Percentiles rank a stretch among this genome's conserved stretches.
phyloP scores from a whole-genome alignment of 192 early-diverging fungal species.

The Phlyctochytrium arcticum region DNA sequence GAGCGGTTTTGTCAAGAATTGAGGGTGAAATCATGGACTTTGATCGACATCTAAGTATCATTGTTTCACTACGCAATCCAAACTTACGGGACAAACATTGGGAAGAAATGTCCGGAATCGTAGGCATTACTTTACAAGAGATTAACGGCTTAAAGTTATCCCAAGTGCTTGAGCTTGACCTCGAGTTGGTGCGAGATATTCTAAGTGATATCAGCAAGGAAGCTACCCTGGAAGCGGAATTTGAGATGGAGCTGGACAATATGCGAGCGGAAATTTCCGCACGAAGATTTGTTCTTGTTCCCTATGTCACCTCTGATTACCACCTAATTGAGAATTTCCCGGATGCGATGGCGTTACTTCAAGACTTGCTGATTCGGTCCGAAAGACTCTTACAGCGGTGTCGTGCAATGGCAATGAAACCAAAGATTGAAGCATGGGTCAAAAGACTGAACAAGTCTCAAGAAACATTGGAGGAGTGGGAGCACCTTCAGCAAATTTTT shows the following conservation, averaged over 20 bases:
- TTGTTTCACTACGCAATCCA: constrained; percentile 31
- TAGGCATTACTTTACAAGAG: constrained; percentile 33
- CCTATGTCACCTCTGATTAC: background rate
- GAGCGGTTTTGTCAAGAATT: constrained; percentile 10
- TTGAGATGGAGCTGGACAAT: constrained; percentile 27
- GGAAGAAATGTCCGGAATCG: constrained; percentile 27
- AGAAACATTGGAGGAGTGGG: constrained; percentile 16
- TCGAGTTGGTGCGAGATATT: constrained; percentile 38
- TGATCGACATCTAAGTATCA: constrained; percentile 25
- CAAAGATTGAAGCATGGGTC: constrained; percentile 31
- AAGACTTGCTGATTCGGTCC: constrained; percentile 33
- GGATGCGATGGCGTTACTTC: constrained; percentile 13
- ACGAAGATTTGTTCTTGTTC: constrained; percentile 18
- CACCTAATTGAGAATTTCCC: constrained; percentile 15
- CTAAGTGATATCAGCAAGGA: constrained; percentile 36
- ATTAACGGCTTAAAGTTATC: constrained; percentile 19
- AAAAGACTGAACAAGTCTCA: constrained; percentile 21
- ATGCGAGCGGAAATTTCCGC: constrained; percentile 28
- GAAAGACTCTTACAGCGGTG: constrained; percentile 8
- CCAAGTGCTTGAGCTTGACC: constrained; percentile 33
- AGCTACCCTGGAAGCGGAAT: constrained; percentile 24
- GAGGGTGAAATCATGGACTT: constrained; percentile 29
- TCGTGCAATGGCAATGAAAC: background rate
- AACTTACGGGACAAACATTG: constrained; percentile 32
- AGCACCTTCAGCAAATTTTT: constrained; percentile 25